Percentiles rank a stretch among this genome's conserved stretches.
Conservation (phyloP, 2,329 filamentous ascomycete genomes). For the Aspergillus luchuensis region DNA sequence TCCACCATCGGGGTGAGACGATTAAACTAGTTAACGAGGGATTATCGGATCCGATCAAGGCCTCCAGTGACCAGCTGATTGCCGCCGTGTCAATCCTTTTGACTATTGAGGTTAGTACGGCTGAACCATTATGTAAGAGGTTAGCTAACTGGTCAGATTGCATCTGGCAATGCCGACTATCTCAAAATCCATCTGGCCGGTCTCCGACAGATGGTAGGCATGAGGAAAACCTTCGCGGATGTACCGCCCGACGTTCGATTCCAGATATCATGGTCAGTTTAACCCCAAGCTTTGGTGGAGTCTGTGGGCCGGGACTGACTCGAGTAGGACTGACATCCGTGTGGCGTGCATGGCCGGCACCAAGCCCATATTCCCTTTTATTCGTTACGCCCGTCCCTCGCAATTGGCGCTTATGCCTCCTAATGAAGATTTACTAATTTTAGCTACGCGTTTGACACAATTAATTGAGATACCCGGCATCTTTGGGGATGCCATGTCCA, state of each 20-base stretch:
- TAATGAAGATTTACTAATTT: constrained; percentile 30
- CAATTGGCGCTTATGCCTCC: constrained; percentile 34
- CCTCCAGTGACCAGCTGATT: constrained; percentile 43
- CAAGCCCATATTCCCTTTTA: constrained; percentile 43
- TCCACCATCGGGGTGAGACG: constrained; percentile 43
- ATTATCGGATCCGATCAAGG: constrained; percentile 40
- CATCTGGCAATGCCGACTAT: constrained; percentile 42
- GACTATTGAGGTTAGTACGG: constrained; percentile 39
- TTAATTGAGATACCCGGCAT: constrained; percentile 39
- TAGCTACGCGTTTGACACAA: constrained; percentile 37
- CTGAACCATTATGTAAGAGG: not conserved
- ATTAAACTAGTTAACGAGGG: constrained; percentile 43
- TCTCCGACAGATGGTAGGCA: constrained; percentile 41
- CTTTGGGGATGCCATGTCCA: constrained; percentile 34
- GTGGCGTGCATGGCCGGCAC: constrained; percentile 43
- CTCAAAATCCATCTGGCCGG: constrained; percentile 44
- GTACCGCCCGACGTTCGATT: constrained; percentile 41
- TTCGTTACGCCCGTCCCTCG: constrained; percentile 37
- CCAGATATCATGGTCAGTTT: constrained; percentile 43
- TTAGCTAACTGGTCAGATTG: constrained; percentile 33
- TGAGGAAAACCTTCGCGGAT: constrained; percentile 41
- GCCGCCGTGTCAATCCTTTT: constrained; percentile 43
- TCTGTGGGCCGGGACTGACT: constrained; percentile 7
- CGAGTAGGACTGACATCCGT: constrained; percentile 43
- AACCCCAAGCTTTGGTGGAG: not conserved